Evolutionary conservation across 345 rosid genomes (phyloP).

Genomic region (Pelargonium nanum): DNA sequence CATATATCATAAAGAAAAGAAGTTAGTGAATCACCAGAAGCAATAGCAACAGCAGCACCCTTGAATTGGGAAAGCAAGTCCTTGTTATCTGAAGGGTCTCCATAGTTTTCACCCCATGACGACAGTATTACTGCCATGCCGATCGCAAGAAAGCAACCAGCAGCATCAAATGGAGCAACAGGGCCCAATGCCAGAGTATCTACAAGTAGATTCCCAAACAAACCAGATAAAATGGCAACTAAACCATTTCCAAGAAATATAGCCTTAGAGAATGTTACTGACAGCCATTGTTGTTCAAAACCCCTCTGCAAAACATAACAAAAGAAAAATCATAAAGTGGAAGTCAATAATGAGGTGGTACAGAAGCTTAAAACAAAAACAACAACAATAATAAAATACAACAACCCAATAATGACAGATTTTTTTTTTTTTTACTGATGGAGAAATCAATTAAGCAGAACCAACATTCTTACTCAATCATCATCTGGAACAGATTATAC

Average conservation of each 20-base stretch:
- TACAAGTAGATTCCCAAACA: slow-evolving; percentile 77
- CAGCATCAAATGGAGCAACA: slow-evolving; percentile 95
- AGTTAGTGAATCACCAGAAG: slow-evolving; percentile 52
- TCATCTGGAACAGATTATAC: not conserved
- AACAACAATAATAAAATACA: no score
- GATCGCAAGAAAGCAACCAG: slow-evolving; percentile 82
- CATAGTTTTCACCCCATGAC: slow-evolving; percentile 79
- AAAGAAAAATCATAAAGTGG: not conserved
- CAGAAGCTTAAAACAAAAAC: no score
- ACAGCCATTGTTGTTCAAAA: slow-evolving; percentile 86
- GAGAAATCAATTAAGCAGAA: not conserved
- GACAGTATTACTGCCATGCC: slow-evolving; percentile 80
- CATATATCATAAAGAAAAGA: not conserved
- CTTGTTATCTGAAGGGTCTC: slow-evolving; percentile 88
- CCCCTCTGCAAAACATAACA: slow-evolving; percentile 47
- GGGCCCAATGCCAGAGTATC: slow-evolving; percentile 78
- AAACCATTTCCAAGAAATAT: slow-evolving; percentile 90
- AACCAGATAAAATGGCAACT: slow-evolving; percentile 76
- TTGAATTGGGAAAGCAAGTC: slow-evolving; percentile 79
- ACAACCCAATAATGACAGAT: no score
- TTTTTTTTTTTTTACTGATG: not conserved
- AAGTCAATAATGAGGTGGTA: no score
- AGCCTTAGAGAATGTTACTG: slow-evolving; percentile 87
- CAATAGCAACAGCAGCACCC: slow-evolving; percentile 85
- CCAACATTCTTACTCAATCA: not conserved